Evolutionary conservation across 2,329 filamentous ascomycete genomes (phyloP).

Genomic region (Trichoderma sp.): DNA sequence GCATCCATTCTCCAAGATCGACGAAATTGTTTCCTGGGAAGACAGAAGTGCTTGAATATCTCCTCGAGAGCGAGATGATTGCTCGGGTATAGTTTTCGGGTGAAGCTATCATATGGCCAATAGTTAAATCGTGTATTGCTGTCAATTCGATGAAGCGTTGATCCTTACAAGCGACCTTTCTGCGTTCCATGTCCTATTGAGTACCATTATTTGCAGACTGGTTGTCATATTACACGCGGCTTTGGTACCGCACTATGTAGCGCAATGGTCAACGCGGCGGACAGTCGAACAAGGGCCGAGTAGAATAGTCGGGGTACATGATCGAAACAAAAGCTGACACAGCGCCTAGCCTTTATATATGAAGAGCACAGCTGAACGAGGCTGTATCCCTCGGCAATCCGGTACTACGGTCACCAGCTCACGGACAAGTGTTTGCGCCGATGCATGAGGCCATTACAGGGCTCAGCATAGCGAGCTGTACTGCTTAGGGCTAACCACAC

Average conservation of each 20-base stretch:
- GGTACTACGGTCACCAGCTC: not conserved
- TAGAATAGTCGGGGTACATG: not conserved
- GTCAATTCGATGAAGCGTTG: not conserved
- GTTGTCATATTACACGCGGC: not conserved
- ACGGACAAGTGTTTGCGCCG: not conserved
- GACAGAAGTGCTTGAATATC: not conserved
- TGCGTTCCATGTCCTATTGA: not conserved
- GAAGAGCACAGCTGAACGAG: not conserved
- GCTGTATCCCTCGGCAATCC: not conserved
- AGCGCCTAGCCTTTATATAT: not conserved
- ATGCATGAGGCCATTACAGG: not conserved
- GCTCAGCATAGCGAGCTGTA: not conserved
- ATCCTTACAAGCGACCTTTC: not conserved
- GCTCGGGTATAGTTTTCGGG: not conserved
- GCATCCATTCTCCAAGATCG: not conserved
- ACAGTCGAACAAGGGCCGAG: not conserved
- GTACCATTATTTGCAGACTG: not conserved
- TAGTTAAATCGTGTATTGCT: not conserved
- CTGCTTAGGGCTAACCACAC: not conserved
- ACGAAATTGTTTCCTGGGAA: not conserved
- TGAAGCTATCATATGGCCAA: not conserved
- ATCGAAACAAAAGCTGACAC: not conserved
- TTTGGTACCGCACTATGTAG: not conserved
- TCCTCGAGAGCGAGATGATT: not conserved
- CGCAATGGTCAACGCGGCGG: not conserved